Base-by-base conservation (phyloP, 768 basidiomycete species). In the Cystofilobasidium macerans region DNA sequence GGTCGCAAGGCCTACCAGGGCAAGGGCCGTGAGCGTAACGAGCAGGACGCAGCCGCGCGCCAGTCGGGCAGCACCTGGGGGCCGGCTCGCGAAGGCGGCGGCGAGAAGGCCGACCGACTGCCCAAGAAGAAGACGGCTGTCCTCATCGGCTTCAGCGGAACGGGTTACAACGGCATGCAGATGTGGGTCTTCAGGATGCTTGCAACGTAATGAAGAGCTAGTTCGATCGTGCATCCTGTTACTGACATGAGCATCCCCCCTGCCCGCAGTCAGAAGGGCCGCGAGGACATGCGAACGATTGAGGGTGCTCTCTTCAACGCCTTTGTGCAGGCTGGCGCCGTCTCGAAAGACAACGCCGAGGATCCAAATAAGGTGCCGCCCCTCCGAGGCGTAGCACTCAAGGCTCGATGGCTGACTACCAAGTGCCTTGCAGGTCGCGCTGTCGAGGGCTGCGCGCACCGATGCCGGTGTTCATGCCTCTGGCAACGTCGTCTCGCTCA, bases 401-500 rank as follows among this genome's bases (percentile, higher is more conserved):
- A 16, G 22, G n/a, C 43, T n/a, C n/a, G 22, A 35, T n/a, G n/a
- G 38, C 18, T 28, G n/a, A 22, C 7, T 59, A 30, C 47, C 64
- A 40, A 47, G 26, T 28, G 30, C 45, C 22, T 9, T 3, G 36
- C 72, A 93, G 89, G 88, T 94, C 60, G 82, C 80, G 57, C 82
- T 98, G 16, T 85, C 83, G 26, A 84, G 95, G 35, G 90, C 94
- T 11, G 95, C 95, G 24, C 81, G 95, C 12, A 99, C 95, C 1
- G 95, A 99, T 75, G 89, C 93, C 1, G 95, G 95, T 30, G 95
- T 99, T 9, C 93, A 95, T 32, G 95, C 95, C 16, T 92, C 92
- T 28, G 88, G 93, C 13, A 99, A 99, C 74, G 78, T 93, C 33
- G 87, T 98, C 42, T 76, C 77, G 6, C 80, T 95, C 72, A 95